These are phyloP conservation scores for Candida alai DNA, from an alignment of 805 yeast genomes.

Conservation along the genomic window DNA sequence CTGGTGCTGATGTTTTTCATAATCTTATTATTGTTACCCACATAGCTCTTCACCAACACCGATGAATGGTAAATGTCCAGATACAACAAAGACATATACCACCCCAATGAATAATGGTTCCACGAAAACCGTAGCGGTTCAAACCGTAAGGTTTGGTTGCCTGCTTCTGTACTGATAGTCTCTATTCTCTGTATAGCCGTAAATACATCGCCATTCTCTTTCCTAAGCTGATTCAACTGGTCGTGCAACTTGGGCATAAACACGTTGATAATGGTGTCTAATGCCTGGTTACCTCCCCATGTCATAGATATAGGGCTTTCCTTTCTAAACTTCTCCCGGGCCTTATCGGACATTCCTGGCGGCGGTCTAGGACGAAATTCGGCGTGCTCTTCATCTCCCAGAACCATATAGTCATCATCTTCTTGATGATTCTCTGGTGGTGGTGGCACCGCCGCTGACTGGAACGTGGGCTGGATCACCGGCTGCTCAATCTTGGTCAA, in stretches of 20 bases:
- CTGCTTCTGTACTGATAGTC: no score
- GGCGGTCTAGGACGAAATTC: constrained; percentile 48
- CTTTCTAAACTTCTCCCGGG: constrained; percentile 50
- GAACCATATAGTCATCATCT: not conserved
- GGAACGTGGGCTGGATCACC: constrained; percentile 1
- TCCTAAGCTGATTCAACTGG: not conserved
- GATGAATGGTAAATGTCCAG: constrained; percentile 44
- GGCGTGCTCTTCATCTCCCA: constrained; percentile 26
- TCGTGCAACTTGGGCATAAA: constrained; percentile 26
- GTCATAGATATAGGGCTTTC: constrained; percentile 46
- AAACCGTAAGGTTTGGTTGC: no score
- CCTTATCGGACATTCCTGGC: constrained; percentile 56
- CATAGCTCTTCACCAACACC: constrained; percentile 17
- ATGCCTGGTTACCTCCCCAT: constrained; percentile 57
- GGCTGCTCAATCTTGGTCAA: constrained; percentile 12
- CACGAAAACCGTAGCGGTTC: constrained; percentile 53
- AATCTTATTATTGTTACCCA: constrained; percentile 26
- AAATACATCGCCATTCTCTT: no score
- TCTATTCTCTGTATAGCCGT: no score
- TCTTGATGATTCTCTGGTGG: constrained; percentile 2
- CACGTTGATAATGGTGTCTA: constrained; percentile 36
- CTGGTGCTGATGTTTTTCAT: constrained; percentile 38
- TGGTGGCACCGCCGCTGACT: not conserved
- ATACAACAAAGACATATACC: constrained; percentile 72
- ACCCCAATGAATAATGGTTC: constrained; percentile 62